phyloP scores from a whole-genome alignment of 345 rosid species.

The Citrus cavaleriei region DNA sequence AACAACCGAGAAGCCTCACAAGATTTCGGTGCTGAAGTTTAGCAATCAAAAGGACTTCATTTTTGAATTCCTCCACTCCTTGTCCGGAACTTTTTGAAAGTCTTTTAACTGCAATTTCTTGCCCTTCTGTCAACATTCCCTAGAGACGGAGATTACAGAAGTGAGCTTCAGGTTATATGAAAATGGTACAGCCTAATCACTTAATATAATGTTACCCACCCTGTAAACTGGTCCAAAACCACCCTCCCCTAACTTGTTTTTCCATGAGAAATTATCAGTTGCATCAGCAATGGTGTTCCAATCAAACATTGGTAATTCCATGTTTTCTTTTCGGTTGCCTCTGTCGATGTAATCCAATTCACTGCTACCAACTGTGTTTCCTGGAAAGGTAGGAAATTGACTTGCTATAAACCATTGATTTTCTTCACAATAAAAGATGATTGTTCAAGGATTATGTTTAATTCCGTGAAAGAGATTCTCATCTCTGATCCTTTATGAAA shows the following conservation, averaged over 20 bases:
- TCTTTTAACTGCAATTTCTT: constrained; percentile 40
- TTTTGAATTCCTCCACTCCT: constrained; percentile 38
- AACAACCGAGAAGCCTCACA: constrained; percentile 36
- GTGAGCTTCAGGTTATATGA: too few species aligned
- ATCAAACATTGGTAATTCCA: constrained; percentile 33
- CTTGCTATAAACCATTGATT: too few species aligned
- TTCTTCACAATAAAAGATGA: too few species aligned
- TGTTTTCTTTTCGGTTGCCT: constrained; percentile 20
- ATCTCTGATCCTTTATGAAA: neutral
- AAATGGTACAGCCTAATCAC: too few species aligned
- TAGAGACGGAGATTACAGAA: too few species aligned
- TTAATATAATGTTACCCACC: too few species aligned
- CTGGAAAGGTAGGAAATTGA: neutral
- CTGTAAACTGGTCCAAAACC: constrained; percentile 35
- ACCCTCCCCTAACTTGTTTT: constrained; percentile 34
- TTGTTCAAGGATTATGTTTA: neutral
- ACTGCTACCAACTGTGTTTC: neutral
- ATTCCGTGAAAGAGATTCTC: neutral
- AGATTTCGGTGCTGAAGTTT: constrained; percentile 45
- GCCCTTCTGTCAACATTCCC: constrained; percentile 18
- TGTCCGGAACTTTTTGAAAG: constrained; percentile 31
- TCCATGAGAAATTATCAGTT: constrained; percentile 22
- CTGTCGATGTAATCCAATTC: neutral
- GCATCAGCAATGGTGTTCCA: constrained; percentile 21
- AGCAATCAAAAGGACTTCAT: constrained; percentile 28